Conservation (phyloP, 495 filamentous ascomycete species). For the Xylaria castorea region DNA sequence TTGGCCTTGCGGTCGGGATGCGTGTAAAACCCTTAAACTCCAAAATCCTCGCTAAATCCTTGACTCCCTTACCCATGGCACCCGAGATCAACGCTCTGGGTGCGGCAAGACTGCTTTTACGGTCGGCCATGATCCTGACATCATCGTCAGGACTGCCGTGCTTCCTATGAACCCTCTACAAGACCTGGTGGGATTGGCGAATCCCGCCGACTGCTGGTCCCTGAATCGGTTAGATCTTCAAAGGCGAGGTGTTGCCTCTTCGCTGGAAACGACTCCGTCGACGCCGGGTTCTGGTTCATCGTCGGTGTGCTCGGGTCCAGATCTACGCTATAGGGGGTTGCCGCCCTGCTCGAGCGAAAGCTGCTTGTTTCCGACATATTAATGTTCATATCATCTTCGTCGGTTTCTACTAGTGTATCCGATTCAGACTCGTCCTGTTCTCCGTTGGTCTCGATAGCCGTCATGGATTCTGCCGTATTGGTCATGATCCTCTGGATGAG, state of each 20-base stretch:
- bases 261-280: not conserved
- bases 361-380: slow-evolving; percentile 54
- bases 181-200: slow-evolving; percentile 36
- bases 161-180: slow-evolving; percentile 4
- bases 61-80: not conserved
- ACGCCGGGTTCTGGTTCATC: not conserved
- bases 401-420: slow-evolving; percentile 34
- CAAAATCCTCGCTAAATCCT: not conserved
- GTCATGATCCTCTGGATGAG: slow-evolving; percentile 13
- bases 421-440: slow-evolving; percentile 40
- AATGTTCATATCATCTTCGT: slow-evolving; percentile 40
- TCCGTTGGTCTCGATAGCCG: slow-evolving; percentile 32
- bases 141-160: not conserved
- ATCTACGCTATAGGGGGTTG: slow-evolving; percentile 36
- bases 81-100: too few relatives aligned
- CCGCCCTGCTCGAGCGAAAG: slow-evolving; percentile 38
- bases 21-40: not conserved
- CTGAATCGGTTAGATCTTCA: slow-evolving; percentile 25
- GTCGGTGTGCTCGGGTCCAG: slow-evolving; percentile 47
- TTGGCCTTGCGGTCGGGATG: slow-evolving; percentile 19
- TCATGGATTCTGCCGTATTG: slow-evolving; percentile 28
- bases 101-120: not conserved
- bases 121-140: not conserved
- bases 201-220: slow-evolving; percentile 31
- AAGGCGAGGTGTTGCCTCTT: slow-evolving; percentile 20